These are phyloP conservation scores for Saccharomyces hybrid DNA, from an alignment of 1,139 yeast genomes.

Conservation along the genomic window DNA sequence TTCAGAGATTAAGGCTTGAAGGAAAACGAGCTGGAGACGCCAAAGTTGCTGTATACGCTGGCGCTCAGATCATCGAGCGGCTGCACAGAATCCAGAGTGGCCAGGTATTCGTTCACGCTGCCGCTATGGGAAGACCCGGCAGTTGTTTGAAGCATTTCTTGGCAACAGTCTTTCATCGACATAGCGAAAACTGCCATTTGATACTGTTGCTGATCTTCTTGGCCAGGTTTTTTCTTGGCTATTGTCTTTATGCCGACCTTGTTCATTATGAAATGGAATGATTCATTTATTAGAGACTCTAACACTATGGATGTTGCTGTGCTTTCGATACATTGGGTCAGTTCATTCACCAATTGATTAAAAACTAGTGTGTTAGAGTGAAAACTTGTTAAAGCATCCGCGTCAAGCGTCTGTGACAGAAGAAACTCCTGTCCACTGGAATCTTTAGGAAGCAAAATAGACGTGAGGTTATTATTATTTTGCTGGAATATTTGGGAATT, in stretches of 20 bases:
- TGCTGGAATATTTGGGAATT: constrained; percentile 33
- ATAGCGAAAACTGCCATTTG: constrained; percentile 28
- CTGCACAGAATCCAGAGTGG: constrained; percentile 46
- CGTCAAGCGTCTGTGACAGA: constrained; percentile 37
- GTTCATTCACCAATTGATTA: constrained; percentile 38
- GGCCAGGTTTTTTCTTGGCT: constrained; percentile 17
- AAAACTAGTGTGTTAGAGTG: constrained; percentile 25
- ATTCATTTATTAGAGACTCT: constrained; percentile 24
- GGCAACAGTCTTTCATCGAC: constrained; percentile 26
- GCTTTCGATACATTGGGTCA: constrained; percentile 34
- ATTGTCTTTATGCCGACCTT: constrained; percentile 4
- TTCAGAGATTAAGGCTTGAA: background rate
- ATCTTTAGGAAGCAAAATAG: constrained; percentile 29
- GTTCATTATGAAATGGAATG: constrained; percentile 23
- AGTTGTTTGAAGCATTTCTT: constrained; percentile 40
- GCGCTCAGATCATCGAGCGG: constrained; percentile 86
- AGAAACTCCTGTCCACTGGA: constrained; percentile 30
- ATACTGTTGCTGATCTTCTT: constrained; percentile 9
- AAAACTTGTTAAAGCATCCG: constrained; percentile 27
- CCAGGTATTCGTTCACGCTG: constrained; percentile 21
- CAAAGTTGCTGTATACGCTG: constrained; percentile 79
- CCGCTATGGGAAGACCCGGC: constrained; percentile 45
- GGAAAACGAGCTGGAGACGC: constrained; percentile 19
- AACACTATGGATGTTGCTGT: constrained; percentile 23
- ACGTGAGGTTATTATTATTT: constrained; percentile 7